Conservation (phyloP, 2,329 filamentous ascomycete genomes). For the Beauveria scarabaeidicola region DNA sequence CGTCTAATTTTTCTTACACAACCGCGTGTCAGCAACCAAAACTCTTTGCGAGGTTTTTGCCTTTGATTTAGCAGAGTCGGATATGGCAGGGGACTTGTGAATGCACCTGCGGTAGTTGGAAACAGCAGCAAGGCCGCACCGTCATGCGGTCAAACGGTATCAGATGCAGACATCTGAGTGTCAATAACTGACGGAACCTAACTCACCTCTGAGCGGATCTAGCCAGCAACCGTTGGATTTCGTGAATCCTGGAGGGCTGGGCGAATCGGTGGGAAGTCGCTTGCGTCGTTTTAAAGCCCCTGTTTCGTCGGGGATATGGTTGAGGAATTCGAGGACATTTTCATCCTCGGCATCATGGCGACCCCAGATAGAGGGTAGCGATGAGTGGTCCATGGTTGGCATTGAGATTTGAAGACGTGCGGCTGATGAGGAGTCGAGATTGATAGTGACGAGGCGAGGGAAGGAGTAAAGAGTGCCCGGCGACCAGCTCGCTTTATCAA, state of each 20-base stretch:
- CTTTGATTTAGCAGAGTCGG: not conserved
- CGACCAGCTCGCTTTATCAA: constrained; percentile 1
- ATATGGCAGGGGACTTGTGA: not conserved
- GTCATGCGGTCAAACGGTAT: not conserved
- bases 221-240: constrained; percentile 9
- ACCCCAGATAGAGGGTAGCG: constrained; percentile 22
- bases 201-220: constrained; percentile 9
- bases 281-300: constrained; percentile 2
- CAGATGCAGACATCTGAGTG: not conserved
- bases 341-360: constrained; percentile 29
- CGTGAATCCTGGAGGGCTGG: constrained; percentile 8
- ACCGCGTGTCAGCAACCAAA: constrained; percentile 3
- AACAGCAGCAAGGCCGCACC: not conserved
- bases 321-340: constrained; percentile 23
- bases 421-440: not conserved
- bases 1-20: constrained; percentile 4
- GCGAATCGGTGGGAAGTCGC: not conserved
- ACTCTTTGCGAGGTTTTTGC: not conserved
- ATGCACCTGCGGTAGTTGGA: not conserved
- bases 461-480: not conserved
- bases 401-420: not conserved
- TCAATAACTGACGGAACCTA: not conserved
- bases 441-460: not conserved
- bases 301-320: constrained; percentile 19
- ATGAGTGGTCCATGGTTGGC: constrained; percentile 3